Base-by-base conservation (phyloP, 2,329 filamentous ascomycete genomes). In the Ceratocystis destructans region DNA sequence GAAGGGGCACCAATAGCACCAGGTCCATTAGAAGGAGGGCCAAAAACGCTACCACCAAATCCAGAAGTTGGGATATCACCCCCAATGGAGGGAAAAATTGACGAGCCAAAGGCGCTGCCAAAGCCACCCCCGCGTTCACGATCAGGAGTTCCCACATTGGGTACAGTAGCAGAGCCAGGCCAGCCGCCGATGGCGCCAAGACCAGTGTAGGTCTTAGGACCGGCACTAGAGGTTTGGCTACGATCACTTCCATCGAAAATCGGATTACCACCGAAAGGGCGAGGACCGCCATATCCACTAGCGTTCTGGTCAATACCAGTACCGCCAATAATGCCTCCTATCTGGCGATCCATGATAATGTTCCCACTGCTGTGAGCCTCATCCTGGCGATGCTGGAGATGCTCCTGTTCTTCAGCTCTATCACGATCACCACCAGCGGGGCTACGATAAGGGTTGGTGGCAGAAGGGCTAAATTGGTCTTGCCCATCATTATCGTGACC, bases 371-470 rank as follows among this genome's bases (percentile, higher is more conserved):
- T 73, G 46, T 80, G 80, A 65, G 82, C 77, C 6, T 81, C 79
- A 12, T 79, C 77, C 44, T 74, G 72, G 61, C 80, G 79, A 5
- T 79, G 77, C 57, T 87, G 82, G 59, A 81, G 79, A 6, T 83
- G 82, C 17, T 84, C 83, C 61, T 89, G 83, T 20, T 83, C 81
- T 66, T 63, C 65, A 48, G 8, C 22, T 59, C 66, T 59, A 62
- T 67, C 66, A 53, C 88, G 85, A 57, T 85, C 85, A 31, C 91
- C 88, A 46, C 87, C 88, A 6, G 88, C 85, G 1, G 94, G 94
- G 74, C 93, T 97, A 70, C 92, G 89, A 73, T 94, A 99, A 1
- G 94, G 94, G 73, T 99, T 99, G 2, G 94, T 97, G 72, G 96
- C 90, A 0, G 92, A 94, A 10, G 94, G 94, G 73, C 93, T 97